Evolutionary conservation across 495 filamentous ascomycete genomes (phyloP).

Genomic region (Pyrenopolyporus hunteri): DNA sequence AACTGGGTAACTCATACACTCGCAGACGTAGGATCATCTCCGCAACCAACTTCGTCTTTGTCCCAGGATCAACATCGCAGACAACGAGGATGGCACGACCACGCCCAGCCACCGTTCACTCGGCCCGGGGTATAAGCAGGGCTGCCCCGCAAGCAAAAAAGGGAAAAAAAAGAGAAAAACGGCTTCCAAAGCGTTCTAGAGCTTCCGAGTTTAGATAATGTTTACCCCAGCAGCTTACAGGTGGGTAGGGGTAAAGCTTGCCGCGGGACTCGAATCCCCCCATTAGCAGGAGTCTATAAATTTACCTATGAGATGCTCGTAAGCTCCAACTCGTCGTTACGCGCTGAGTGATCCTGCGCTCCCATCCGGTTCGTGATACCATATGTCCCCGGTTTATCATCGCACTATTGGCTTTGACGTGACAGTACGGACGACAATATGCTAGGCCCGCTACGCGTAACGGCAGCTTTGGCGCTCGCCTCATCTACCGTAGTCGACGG

Average conservation of each 20-base stretch:
- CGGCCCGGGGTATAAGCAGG: conserved; percentile 9
- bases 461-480: conserved; percentile 37
- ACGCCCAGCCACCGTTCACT: conserved; percentile 13
- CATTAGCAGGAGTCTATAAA: not conserved
- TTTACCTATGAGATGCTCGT: not conserved
- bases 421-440: conserved; percentile 24
- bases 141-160: conserved; percentile 13
- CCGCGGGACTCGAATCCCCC: not conserved
- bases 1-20: not conserved
- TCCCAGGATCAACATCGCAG: not conserved
- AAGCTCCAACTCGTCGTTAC: not conserved
- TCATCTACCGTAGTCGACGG: conserved; percentile 34
- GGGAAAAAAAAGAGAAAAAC: too few species aligned
- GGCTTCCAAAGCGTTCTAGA: not conserved
- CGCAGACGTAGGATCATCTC: not conserved
- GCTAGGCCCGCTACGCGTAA: conserved; percentile 13
- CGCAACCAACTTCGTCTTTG: not conserved
- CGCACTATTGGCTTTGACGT: not conserved
- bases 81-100: not conserved
- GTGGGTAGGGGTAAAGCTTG: not conserved
- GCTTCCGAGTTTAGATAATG: not conserved
- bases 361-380: not conserved
- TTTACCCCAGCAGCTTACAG: not conserved
- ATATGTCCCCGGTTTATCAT: not conserved
- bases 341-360: not conserved